Base-by-base conservation (phyloP, 78 protist species). In the Polysphondylium violaceum region DNA sequence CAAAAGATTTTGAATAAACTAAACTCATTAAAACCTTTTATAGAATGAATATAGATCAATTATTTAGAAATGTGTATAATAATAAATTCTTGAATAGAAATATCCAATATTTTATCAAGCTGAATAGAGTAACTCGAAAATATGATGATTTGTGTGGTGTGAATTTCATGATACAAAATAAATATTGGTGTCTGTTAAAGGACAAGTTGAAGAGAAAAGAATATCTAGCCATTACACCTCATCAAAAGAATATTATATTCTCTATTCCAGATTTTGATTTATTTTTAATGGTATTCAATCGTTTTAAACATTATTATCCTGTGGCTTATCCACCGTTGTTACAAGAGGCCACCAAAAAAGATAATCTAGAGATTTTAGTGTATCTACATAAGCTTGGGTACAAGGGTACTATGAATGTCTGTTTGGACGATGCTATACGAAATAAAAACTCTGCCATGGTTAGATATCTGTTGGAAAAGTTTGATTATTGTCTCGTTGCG, bases 361-460 rank as follows among this genome's bases (percentile, higher is more conserved):
- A 51, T 8, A 65, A 38, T 38, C 31, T 16, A 14, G 73, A 65
- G n/a, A 65, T 65, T 44, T 44, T 65, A 0, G 51, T 65, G 9
- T 65, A 65, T 65, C n/a, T 65, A 65, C 73, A 65, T 21, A 65
- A 65, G 1, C 33, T 14, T n/a, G 73, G 73, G 1, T 65, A 65
- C 14, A 65, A 44, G 8, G 73, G 55, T 29, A 36, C 73, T 29
- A 44, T 51, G 16, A 38, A 19, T 65, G 73, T 51, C n/a, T n/a
- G n/a, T 5, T 38, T 65, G 8, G 73, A 65, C 40, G 40, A 36
- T 41, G 76, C 59, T 27, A 2, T 27, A 3, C 56, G 76, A 25
- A 21, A 36, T n/a, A 58, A 33, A 33, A 68, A 68, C 27, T 25
- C 43, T 14, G 36, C n/a, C 27, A 36, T 68, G n/a, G 53, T 68